phyloP scores from a whole-genome alignment of 768 basidiomycete species.

The Jaapia argillacea region DNA sequence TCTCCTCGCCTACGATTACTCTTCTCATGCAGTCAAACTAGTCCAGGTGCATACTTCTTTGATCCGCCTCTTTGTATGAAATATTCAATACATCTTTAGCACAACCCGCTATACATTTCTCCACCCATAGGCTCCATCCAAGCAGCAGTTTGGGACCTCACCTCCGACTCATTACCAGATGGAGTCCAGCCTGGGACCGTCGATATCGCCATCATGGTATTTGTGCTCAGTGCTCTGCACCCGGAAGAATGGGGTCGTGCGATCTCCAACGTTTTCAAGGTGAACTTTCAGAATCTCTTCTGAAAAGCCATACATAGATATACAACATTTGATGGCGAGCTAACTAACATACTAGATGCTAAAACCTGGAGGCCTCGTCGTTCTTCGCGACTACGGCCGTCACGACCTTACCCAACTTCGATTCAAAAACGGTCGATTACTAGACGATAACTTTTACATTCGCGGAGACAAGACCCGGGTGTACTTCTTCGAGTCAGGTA shows the following conservation, averaged over 20 bases:
- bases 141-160: constrained; percentile 87
- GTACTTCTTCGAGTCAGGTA: constrained; percentile 90
- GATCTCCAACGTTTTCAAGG: constrained; percentile 69
- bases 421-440: constrained; percentile 79
- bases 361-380: constrained; percentile 77
- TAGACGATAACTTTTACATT: constrained; percentile 93
- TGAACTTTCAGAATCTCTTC: constrained; percentile 27
- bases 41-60: constrained; percentile 54
- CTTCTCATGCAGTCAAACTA: constrained; percentile 77
- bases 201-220: constrained; percentile 87
- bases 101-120: constrained; percentile 62
- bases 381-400: constrained; percentile 92
- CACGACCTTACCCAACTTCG: constrained; percentile 92
- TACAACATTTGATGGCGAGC: too few relatives aligned
- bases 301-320: too few relatives aligned
- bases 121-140: constrained; percentile 64
- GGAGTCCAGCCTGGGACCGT: constrained; percentile 58
- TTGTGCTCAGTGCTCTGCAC: constrained; percentile 88
- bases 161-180: constrained; percentile 53
- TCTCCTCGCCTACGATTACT: constrained; percentile 86
- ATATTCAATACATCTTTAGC: neutral
- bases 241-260: constrained; percentile 87
- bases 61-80: neutral
- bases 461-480: constrained; percentile 96
- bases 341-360: constrained; percentile 51